Base-by-base conservation (phyloP, 2,329 filamentous ascomycete species). In the Helminthosporium solani region DNA sequence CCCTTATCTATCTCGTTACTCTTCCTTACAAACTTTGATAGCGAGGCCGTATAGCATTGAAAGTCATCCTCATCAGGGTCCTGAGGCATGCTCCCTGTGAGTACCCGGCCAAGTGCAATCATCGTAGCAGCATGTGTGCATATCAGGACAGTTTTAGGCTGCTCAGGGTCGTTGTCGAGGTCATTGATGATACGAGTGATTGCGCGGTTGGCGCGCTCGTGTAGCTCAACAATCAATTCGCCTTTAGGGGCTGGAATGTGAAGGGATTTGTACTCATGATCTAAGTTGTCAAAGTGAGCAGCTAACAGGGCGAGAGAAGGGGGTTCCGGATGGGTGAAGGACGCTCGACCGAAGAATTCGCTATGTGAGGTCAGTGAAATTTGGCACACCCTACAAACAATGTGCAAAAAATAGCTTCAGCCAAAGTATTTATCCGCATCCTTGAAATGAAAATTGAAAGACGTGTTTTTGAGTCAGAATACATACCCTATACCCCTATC, bases 301-400 rank as follows among this genome's bases (percentile, higher is more conserved):
- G 68, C 68, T 50, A 99, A 78, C 27, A 79, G 73, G 21, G 76
- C 60, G 12, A 85, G 73, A 3, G 80, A 71, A 2, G 90, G 88
- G 2, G 92, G 90, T 14, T 79, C 78, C 0, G 94, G 94, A 63
- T 97, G 94, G 44, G 87, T 79, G 70, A 96, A 96, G 49, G 84
- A 83, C 14, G 91, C 90, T 38, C 83, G 78, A 20, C 94, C 94
- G 68, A 94, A 97, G 86, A 94, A 97, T 75, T 99, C 94, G 50
- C 88, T 86, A 31, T 18, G 14, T 15, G 12, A 6, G 11, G 21
- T 39, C 20, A 33, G 27, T 15, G 14, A 15, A 36, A 11, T 34
- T 33, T 18, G 11, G 81, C 81, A 45, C 23, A 75, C 71, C 57
- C 85, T 82, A 38, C 76, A 21, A 19, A n/a, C 18, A 8, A 40